Evolutionary conservation across 2,329 filamentous ascomycete species (phyloP), one percentile per base, ranked within the genome.

Genomic region (Colletotrichum destructivum): DNA sequence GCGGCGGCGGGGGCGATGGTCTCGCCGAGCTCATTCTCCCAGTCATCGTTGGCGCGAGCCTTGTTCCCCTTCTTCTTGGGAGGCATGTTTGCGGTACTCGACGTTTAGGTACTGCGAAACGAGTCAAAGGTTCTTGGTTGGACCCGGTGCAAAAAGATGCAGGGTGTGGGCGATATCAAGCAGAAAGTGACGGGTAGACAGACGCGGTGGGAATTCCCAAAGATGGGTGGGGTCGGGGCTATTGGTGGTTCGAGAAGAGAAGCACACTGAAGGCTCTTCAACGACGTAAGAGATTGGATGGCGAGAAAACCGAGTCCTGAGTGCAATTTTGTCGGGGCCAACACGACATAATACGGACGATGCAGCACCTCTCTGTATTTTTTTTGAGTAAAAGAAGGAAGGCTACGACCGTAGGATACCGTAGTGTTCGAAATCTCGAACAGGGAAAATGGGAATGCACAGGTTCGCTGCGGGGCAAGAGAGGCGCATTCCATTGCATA

Each of bases 21-120:
- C 85, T 98, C 96, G 78, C 95, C 95, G 66, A 98, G 88, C 75
- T 98, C 95, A 67, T 93, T 91, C 83, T 98, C 96, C 96, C 96
- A 98, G 87, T 98, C 94, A 79, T 98, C 94, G 80, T 93, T 90
- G 80, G 87, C 90, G 82, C 91, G 92, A 88, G 96, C 97, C 84
- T 92, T 93, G 81, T 92, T 93, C 77, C 86, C 87, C 90, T 98
- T 98, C 89, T 96, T 97, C 87, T 98, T 98, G 74, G 95, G 95
- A 79, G 95, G 86, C 96, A 98, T 98, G 73, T 83, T 87, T 82
- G 73, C 73, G 76, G 60, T 52, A 38, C 31, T 64, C 54, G 55
- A 49, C 38, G 74, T 81, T 64, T 65, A 13, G 18, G 8, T 21
- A 60, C 21, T 35, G 49, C 35, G 5, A 18, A 8, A 54, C 26